Conservation (phyloP, 1,284 basidiomycete genomes). For the Tausonia pullulans region DNA sequence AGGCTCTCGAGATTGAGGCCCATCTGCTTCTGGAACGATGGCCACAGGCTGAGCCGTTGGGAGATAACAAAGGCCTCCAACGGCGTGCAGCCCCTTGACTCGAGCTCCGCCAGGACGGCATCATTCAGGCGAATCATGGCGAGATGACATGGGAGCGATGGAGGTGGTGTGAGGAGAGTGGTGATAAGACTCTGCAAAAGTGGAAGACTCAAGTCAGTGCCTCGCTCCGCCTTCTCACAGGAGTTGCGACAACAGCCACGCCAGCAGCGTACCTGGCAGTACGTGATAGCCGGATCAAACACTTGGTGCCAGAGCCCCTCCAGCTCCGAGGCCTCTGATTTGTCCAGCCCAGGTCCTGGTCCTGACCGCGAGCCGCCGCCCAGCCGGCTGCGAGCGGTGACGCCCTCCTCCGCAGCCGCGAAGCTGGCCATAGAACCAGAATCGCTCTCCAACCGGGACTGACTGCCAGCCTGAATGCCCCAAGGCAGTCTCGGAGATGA, state of each 20-base stretch:
- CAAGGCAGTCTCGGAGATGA: too few relatives aligned
- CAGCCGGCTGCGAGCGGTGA: too few relatives aligned
- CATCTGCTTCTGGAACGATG: constrained; percentile 77
- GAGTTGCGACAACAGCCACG: not conserved
- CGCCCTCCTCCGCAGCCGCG: too few relatives aligned
- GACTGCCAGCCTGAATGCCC: too few relatives aligned
- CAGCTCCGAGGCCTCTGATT: not conserved
- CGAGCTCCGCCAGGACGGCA: constrained; percentile 56
- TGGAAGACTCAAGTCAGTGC: not conserved
- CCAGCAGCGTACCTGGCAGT: constrained; percentile 48
- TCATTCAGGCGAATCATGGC: constrained; percentile 83
- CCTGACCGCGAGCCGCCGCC: too few relatives aligned
- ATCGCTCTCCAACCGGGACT: too few relatives aligned
- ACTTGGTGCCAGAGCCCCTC: constrained; percentile 72
- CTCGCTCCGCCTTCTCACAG: not conserved
- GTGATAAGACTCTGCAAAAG: constrained; percentile 51
- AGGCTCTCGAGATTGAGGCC: constrained; percentile 68
- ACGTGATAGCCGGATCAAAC: constrained; percentile 75
- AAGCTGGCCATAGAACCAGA: too few relatives aligned
- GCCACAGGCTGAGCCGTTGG: constrained; percentile 76
- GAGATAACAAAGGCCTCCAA: constrained; percentile 67
- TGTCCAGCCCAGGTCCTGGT: too few relatives aligned
- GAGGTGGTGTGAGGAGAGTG: constrained; percentile 52
- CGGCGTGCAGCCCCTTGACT: constrained; percentile 61
- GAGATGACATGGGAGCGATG: constrained; percentile 47